Conservation (phyloP, 1,284 basidiomycete genomes). For the Paramarasmius palmivorus region DNA sequence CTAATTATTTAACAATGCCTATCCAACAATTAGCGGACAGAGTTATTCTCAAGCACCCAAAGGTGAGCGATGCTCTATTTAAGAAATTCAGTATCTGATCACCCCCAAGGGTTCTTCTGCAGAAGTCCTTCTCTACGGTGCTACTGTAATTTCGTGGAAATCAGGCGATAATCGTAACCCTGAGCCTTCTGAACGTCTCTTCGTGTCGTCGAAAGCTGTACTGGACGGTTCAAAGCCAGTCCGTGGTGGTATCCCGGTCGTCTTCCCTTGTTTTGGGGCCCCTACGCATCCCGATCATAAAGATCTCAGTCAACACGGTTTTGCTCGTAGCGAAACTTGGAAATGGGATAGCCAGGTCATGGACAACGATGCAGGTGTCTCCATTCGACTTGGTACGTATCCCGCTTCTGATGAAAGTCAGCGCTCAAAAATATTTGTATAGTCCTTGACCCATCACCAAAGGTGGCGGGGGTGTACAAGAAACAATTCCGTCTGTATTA, state of each 20-base stretch:
- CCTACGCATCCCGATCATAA: conserved; percentile 72
- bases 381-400: conserved; percentile 8
- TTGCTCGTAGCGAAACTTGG: conserved; percentile 78
- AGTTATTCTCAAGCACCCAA: conserved; percentile 52
- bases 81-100: conserved; percentile 4
- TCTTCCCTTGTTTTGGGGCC: conserved; percentile 86
- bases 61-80: conserved; percentile 32
- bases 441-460: conserved; percentile 65
- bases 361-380: conserved; percentile 53
- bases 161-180: conserved; percentile 37
- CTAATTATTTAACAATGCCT: conserved; percentile 46
- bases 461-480: conserved; percentile 58
- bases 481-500: conserved; percentile 72
- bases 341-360: conserved; percentile 60
- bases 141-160: conserved; percentile 82
- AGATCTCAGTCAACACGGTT: conserved; percentile 82
- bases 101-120: conserved; percentile 62
- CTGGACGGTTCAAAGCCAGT: conserved; percentile 71
- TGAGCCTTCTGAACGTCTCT: conserved; percentile 65
- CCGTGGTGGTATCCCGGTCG: conserved; percentile 83
- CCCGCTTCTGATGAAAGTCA: not conserved
- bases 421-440: not conserved
- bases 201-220: conserved; percentile 73
- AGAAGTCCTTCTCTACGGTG: conserved; percentile 78
- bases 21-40: conserved; percentile 39